These are phyloP conservation scores for Candida yuanshanica DNA, from an alignment of 805 yeast species.

Conservation along the genomic window DNA sequence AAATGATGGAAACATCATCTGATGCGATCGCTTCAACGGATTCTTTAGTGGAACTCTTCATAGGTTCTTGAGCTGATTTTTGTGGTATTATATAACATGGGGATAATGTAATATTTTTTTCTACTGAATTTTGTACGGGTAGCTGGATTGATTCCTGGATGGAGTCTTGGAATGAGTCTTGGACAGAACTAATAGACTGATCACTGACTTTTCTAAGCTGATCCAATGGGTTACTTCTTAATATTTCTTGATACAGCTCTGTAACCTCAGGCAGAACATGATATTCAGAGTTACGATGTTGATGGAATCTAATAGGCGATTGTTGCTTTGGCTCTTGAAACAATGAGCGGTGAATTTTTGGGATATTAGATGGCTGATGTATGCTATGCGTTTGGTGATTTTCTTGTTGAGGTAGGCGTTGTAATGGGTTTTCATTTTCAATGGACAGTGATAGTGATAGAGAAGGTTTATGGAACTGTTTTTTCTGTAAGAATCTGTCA, in stretches of 20 bases:
- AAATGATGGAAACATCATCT: neutral
- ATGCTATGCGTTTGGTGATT: neutral
- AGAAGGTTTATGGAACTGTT: neutral
- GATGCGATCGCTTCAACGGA: neutral
- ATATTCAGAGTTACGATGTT: neutral
- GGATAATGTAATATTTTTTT: no score
- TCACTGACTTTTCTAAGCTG: conserved; percentile 1
- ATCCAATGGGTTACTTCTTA: neutral
- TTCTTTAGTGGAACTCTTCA: no score
- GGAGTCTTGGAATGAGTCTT: conserved; percentile 14
- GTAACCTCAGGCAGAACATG: neutral
- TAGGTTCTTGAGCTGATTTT: no score
- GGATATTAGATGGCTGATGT: neutral
- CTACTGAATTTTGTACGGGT: no score
- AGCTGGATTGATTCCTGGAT: conserved; percentile 1
- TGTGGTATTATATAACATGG: no score
- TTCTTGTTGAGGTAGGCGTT: neutral
- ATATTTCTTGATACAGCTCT: neutral
- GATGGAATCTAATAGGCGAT: conserved; percentile 1
- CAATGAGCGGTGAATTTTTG: neutral
- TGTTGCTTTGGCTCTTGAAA: neutral
- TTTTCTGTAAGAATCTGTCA: conserved; percentile 2
- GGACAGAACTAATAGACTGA: conserved; percentile 10
- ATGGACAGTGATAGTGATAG: neutral
- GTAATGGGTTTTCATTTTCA: neutral